Evolutionary conservation across 2,329 filamentous ascomycete species (phyloP).

Genomic region (Ophiostoma triangulosporum): DNA sequence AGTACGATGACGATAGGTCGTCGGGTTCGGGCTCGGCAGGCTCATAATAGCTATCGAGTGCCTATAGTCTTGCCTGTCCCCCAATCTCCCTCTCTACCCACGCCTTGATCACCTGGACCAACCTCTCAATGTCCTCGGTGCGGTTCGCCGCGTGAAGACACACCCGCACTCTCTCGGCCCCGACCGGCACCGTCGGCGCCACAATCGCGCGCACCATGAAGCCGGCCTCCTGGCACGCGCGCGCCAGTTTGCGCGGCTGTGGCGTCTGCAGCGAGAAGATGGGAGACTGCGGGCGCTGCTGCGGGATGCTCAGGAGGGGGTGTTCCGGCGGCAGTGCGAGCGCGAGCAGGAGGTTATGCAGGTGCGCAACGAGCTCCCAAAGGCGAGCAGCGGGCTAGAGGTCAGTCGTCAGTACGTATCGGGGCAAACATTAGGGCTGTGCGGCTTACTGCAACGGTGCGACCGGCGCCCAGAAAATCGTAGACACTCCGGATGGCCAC

Average conservation of each 20-base stretch:
- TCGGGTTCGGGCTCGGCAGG: too few relatives aligned
- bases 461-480: constrained; percentile 37
- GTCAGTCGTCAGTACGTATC: not conserved
- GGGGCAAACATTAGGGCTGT: too few relatives aligned
- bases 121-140: not conserved
- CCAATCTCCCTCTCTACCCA: not conserved
- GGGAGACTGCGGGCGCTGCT: not conserved
- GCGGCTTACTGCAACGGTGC: constrained; percentile 29
- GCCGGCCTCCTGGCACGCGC: constrained; percentile 42
- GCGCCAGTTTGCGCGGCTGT: constrained; percentile 43
- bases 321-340: not conserved
- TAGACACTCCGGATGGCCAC: constrained; percentile 45
- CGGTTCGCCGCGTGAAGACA: not conserved
- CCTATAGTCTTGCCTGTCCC: not conserved
- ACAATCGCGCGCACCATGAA: constrained; percentile 53
- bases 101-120: not conserved
- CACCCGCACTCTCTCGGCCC: constrained; percentile 49
- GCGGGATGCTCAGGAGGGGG: not conserved
- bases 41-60: too few relatives aligned
- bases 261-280: constrained; percentile 29
- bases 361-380: not conserved
- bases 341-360: not conserved
- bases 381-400: not conserved
- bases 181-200: constrained; percentile 51
- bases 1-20: too few relatives aligned